phyloP scores from a whole-genome alignment of 2,329 filamentous ascomycete species.

The Neoarthrinium moseri region DNA sequence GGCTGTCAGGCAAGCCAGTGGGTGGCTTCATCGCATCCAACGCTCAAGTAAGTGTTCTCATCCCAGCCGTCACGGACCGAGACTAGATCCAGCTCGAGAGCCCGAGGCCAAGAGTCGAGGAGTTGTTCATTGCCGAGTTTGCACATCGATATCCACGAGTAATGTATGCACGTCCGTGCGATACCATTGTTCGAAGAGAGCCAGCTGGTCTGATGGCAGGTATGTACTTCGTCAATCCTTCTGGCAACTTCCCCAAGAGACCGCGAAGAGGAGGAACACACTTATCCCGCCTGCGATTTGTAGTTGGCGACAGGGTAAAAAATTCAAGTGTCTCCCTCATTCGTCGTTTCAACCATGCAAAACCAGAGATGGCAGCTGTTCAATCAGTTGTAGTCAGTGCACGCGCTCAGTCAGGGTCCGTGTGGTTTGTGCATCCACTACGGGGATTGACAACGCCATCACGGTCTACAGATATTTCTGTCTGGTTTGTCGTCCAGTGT shows the following conservation, averaged over 20 bases:
- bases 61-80: slow-evolving; percentile 22
- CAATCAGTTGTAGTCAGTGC: slow-evolving; percentile 35
- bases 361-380: slow-evolving; percentile 7
- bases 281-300: too few relatives aligned
- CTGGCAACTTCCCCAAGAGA: too few relatives aligned
- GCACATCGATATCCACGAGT: not conserved
- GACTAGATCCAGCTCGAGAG: slow-evolving; percentile 18
- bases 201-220: too few relatives aligned
- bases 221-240: too few relatives aligned
- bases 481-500: slow-evolving; percentile 11
- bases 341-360: slow-evolving; percentile 21
- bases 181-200: too few relatives aligned
- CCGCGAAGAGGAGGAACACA: too few relatives aligned
- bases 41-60: slow-evolving; percentile 16
- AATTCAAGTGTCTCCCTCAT: too few relatives aligned
- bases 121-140: slow-evolving; percentile 7
- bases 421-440: slow-evolving; percentile 11
- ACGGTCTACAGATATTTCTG: slow-evolving; percentile 21
- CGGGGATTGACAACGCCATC: slow-evolving; percentile 23
- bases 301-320: too few relatives aligned
- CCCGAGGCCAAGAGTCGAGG: too few relatives aligned
- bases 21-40: slow-evolving; percentile 25
- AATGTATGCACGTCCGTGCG: too few relatives aligned
- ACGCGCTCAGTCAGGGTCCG: slow-evolving; percentile 26
- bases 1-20: slow-evolving; percentile 24